Conservation (phyloP, 2,329 filamentous ascomycete genomes). For the Elsinoe batatas region DNA sequence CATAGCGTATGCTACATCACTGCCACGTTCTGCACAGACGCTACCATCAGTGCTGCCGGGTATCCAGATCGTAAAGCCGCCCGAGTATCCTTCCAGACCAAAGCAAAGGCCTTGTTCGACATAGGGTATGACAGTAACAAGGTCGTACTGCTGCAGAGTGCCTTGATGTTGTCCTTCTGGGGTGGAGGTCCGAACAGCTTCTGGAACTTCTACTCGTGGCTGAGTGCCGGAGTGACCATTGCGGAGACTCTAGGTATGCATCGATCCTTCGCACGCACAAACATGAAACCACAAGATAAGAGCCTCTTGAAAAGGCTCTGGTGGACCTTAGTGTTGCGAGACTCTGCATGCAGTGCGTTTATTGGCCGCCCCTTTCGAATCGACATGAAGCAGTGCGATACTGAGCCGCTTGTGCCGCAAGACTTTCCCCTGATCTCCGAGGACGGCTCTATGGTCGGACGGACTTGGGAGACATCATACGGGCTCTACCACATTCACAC, state of each 20-base stretch:
- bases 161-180: conserved; percentile 19
- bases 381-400: conserved; percentile 18
- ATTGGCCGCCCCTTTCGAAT: conserved; percentile 19
- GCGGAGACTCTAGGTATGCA: conserved; percentile 20
- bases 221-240: conserved; percentile 19
- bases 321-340: conserved; percentile 19
- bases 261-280: conserved; percentile 14
- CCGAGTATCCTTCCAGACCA: conserved; percentile 14
- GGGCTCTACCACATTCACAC: conserved; percentile 18
- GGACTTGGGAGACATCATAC: neutral
- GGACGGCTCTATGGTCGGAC: neutral
- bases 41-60: conserved; percentile 13
- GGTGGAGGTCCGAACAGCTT: conserved; percentile 18
- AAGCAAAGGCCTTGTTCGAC: conserved; percentile 19
- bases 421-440: conserved; percentile 14
- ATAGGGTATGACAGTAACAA: conserved; percentile 19
- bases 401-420: conserved; percentile 15
- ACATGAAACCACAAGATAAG: conserved; percentile 16
- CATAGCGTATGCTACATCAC: conserved; percentile 18
- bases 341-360: conserved; percentile 17
- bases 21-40: conserved; percentile 15
- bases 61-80: conserved; percentile 14
- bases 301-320: conserved; percentile 18
- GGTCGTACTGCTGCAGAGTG: conserved; percentile 18
- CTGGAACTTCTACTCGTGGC: conserved; percentile 20